Conservation (phyloP, 495 filamentous ascomycete genomes). For the Penicillium robsamsonii region DNA sequence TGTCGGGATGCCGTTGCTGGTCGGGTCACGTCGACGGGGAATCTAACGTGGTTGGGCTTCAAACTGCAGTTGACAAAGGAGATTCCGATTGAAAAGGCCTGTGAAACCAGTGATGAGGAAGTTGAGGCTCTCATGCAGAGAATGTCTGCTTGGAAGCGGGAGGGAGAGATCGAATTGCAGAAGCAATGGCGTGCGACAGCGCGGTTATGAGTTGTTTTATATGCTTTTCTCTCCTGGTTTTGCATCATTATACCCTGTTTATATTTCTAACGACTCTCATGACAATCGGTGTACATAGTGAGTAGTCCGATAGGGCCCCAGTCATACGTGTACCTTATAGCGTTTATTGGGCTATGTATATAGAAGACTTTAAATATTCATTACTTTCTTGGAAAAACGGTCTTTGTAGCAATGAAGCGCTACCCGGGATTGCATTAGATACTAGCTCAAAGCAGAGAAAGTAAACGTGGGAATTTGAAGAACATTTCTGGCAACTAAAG, state of each 20-base stretch:
- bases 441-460: background rate
- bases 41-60: conserved; percentile 49
- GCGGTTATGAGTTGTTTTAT: conserved; percentile 40
- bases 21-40: conserved; percentile 22
- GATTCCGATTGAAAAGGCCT: conserved; percentile 52
- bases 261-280: background rate
- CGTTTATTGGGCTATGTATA: background rate
- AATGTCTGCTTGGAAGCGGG: conserved; percentile 44
- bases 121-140: conserved; percentile 48
- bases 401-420: background rate
- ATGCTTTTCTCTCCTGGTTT: background rate
- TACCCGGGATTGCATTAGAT: background rate
- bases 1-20: conserved; percentile 39
- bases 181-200: conserved; percentile 40
- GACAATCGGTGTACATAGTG: background rate
- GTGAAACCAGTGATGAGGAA: conserved; percentile 52
- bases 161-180: conserved; percentile 42
- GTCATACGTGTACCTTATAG: background rate
- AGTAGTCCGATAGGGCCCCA: background rate
- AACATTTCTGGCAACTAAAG: conserved; percentile 19
- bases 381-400: background rate
- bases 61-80: conserved; percentile 52
- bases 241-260: background rate
- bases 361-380: background rate
- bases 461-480: background rate